phyloP scores from a whole-genome alignment of 2,329 filamentous ascomycete genomes.

The Stemphylium vesicarium region DNA sequence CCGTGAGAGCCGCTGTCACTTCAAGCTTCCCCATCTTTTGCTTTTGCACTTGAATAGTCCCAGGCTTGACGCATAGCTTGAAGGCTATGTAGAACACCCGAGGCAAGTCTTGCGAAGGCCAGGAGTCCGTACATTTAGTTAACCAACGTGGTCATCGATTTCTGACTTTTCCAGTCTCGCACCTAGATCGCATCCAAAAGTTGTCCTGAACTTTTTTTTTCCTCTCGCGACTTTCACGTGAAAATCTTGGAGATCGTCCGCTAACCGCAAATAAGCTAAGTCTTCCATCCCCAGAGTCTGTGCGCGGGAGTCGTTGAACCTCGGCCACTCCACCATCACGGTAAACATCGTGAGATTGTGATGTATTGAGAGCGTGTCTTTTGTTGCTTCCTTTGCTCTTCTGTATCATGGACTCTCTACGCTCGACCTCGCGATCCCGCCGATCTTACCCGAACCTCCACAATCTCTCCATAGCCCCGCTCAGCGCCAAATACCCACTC shows the following conservation, averaged over 20 bases:
- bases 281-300: constrained; percentile 30
- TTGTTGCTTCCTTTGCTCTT: background rate
- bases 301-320: constrained; percentile 27
- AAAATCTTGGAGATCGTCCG: constrained; percentile 19
- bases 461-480: constrained; percentile 66
- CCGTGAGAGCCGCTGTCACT: background rate
- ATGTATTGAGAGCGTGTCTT: background rate
- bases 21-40: background rate
- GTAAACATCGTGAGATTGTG: constrained; percentile 8
- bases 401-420: constrained; percentile 31
- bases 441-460: constrained; percentile 66
- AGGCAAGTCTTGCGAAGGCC: background rate
- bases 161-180: background rate
- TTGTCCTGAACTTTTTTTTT: background rate
- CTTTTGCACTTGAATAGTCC: background rate
- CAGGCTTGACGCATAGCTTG: background rate
- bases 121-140: background rate
- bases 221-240: constrained; percentile 28
- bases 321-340: constrained; percentile 32
- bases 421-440: constrained; percentile 44
- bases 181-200: background rate
- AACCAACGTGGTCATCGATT: background rate
- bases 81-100: background rate
- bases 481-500: constrained; percentile 62
- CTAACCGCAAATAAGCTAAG: constrained; percentile 19